Base-by-base conservation (phyloP, 2,329 filamentous ascomycete species). In the Salinomyces thailandicus region DNA sequence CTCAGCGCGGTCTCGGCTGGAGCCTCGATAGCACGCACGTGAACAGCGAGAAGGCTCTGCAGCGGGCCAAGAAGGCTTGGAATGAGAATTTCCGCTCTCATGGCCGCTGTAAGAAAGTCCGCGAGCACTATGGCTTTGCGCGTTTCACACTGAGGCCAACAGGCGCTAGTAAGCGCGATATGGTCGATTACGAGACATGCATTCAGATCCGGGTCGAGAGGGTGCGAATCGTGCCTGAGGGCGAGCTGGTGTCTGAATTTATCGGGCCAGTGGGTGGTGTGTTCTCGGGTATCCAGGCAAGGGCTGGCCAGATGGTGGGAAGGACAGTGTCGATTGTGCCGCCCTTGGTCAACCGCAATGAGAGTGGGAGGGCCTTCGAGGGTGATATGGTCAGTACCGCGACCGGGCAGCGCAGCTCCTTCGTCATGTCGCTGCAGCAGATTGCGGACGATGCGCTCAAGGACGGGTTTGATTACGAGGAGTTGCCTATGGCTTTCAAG, bases 51-150 rank as follows among this genome's bases (percentile, higher is more conserved):
- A 37, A 32, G 8, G 42, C 39, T 13, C 14, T 39, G 18, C 35
- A 29, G 4, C 36, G 39, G 11, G 42, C 29, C 14, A 42, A 44
- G 31, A 18, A 34, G 7, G 16, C 31, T 18, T 44, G 42, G 42
- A 35, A 28, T 13, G 28, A 39, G 4, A n/a, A 16, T 8, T 24
- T 44, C 33, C 15, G 9, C 7, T 9, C 4, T 18, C 11, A 35
- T 11, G 32, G 32, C 19, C 37, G 32, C 18, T 35, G 33, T 28
- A 26, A 13, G 9, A 39, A 39, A 16, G 8, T 18, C 16, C 18
- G 20, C 12, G 37, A 39, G 37, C 42, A 44, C 18, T 42, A 39
- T 20, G 42, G 42, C 13, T 37, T 37, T n/a, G 39, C 39, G 3
- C 34, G 42, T 14, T 44, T 36, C 31, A 14, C 32, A n/a, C 19